Conservation (phyloP, 169 alveolate genomes). For the Eimeria tenella region DNA sequence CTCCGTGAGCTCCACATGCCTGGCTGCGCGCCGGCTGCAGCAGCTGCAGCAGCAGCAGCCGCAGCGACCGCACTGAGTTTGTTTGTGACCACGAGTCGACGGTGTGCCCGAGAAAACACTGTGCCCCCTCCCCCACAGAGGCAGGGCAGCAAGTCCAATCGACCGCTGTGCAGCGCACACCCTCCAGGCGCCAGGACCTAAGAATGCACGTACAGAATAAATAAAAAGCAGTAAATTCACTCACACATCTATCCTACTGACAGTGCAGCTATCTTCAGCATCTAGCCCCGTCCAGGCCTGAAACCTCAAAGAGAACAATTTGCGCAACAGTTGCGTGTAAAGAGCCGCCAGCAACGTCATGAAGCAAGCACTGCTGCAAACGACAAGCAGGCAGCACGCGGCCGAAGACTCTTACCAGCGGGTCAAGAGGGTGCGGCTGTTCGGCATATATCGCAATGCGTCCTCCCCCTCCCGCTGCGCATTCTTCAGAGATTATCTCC, state of each 20-base stretch:
- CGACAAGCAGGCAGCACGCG: background rate
- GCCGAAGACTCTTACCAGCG: conserved; percentile 16
- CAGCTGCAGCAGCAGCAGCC: conserved; percentile 37
- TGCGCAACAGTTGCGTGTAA: too few species aligned
- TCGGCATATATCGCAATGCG: conserved; percentile 66
- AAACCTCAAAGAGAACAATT: too few species aligned
- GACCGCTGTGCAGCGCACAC: conserved; percentile 65
- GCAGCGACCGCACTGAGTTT: conserved; percentile 43
- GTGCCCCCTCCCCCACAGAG: conserved; percentile 77
- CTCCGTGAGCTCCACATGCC: conserved; percentile 4
- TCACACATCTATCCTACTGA: too few species aligned
- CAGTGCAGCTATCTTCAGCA: too few species aligned
- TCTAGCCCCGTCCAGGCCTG: too few species aligned
- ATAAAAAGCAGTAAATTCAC: too few species aligned
- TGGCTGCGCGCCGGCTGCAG: conserved; percentile 19
- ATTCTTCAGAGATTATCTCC: background rate
- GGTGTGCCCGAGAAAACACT: conserved; percentile 44
- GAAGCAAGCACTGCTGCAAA: background rate
- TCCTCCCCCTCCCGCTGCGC: conserved; percentile 79
- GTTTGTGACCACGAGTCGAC: conserved; percentile 47
- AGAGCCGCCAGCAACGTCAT: background rate
- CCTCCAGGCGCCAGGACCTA: conserved; percentile 76
- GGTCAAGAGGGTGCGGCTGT: conserved; percentile 70
- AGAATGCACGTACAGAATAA: too few species aligned
- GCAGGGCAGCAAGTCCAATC: conserved; percentile 56